Conservation (phyloP, 1,284 basidiomycete species). For the Schizophyllum commune region DNA sequence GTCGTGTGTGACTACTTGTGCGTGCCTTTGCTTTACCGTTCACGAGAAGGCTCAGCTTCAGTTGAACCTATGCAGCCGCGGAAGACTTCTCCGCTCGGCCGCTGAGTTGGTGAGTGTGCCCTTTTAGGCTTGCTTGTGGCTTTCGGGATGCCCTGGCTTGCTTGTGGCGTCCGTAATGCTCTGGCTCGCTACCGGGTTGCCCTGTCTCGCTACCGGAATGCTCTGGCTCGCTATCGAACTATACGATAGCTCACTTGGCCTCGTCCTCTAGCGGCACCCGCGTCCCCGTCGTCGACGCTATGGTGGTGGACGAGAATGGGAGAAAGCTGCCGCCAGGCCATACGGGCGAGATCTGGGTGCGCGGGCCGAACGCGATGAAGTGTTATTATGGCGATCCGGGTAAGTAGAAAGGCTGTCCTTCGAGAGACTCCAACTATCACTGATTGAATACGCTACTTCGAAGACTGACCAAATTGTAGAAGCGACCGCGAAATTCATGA, state of each 20-base stretch:
- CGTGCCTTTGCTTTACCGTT: too few relatives aligned
- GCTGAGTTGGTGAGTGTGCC: slow-evolving; percentile 35
- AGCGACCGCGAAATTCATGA: slow-evolving; percentile 35
- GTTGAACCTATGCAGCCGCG: slow-evolving; percentile 29
- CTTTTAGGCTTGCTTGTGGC: not conserved
- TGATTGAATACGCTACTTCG: not conserved
- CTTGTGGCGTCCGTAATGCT: too few relatives aligned
- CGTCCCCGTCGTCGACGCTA: slow-evolving; percentile 45
- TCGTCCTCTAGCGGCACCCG: slow-evolving; percentile 34
- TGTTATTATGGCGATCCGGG: slow-evolving; percentile 55
- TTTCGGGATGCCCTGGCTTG: too few relatives aligned
- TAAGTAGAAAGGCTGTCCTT: too few relatives aligned
- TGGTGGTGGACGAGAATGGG: slow-evolving; percentile 29
- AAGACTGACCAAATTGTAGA: slow-evolving; percentile 16
- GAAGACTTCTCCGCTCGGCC: slow-evolving; percentile 48
- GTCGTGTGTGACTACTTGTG: slow-evolving; percentile 12
- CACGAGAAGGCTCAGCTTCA: not conserved
- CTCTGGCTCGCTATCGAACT: too few relatives aligned
- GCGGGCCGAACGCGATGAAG: slow-evolving; percentile 58
- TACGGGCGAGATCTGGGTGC: slow-evolving; percentile 54
- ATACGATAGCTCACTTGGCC: too few relatives aligned
- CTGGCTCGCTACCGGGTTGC: too few relatives aligned
- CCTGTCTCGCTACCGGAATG: too few relatives aligned
- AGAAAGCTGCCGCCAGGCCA: slow-evolving; percentile 30
- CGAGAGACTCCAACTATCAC: too few relatives aligned